phyloP scores from a whole-genome alignment of 441 rosid species.

The Francoa sonchifolia region DNA sequence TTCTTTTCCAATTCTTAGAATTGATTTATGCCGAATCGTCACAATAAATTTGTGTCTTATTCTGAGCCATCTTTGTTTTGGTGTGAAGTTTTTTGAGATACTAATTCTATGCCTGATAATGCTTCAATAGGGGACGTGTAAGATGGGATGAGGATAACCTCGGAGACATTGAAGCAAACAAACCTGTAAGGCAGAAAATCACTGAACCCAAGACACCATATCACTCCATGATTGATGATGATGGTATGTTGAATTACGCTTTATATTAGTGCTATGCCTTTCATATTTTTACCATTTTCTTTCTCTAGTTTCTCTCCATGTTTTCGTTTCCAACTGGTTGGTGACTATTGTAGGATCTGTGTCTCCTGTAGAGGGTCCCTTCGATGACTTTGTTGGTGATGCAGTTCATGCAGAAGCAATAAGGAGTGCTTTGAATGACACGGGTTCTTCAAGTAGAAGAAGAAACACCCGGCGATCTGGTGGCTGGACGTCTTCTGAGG shows the following conservation, averaged over 20 bases:
- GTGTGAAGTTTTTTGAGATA: constrained; percentile 6
- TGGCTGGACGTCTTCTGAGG: constrained; percentile 16
- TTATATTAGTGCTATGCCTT: too few relatives aligned
- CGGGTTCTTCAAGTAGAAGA: constrained; percentile 11
- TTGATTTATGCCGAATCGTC: background rate
- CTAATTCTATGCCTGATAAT: background rate
- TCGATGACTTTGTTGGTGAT: constrained; percentile 5
- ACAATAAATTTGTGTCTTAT: constrained; percentile 3
- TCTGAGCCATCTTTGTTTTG: background rate
- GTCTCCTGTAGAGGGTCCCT: constrained; percentile 10
- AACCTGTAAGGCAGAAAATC: constrained; percentile 95
- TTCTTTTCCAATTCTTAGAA: background rate
- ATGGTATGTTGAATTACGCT: constrained; percentile 51
- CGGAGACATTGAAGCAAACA: constrained; percentile 84
- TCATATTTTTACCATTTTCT: background rate
- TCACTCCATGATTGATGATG: constrained; percentile 88
- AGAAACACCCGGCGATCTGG: background rate
- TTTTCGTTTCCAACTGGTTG: background rate
- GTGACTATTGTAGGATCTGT: constrained; percentile 7
- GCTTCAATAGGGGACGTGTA: constrained; percentile 43
- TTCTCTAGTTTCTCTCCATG: background rate
- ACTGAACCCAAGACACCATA: constrained; percentile 97
- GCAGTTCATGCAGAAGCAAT: constrained; percentile 15
- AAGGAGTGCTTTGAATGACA: constrained; percentile 11
- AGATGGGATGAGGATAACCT: constrained; percentile 80